Evolutionary conservation across 345 rosid genomes (phyloP), one percentile per base, ranked within the genome.

Genomic region (Salix koriyanagi): DNA sequence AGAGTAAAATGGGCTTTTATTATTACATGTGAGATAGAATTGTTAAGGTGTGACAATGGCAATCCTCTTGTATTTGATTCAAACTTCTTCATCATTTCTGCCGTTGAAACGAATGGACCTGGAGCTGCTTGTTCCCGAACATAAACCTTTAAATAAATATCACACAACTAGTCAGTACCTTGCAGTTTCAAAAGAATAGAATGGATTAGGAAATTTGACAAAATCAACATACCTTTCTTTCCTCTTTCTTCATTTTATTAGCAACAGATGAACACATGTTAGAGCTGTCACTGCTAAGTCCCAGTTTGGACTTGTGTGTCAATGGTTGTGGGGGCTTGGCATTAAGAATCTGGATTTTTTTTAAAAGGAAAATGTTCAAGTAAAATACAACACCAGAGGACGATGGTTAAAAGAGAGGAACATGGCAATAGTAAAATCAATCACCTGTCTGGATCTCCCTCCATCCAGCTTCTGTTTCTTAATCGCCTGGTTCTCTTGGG

Each of bases 391-490:
- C 21, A 32, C 2, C 68, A 56, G 25, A 23, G 39, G 48, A 69
- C 15, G 19, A 70, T 70, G 5, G 7, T 58, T 50, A 5, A 46
- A 7, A 15, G 16, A 34, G 46, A 26, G 16, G 23, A 54, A 14
- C 12, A 36, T 16, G 50, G 5, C n/a, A 65, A 7, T 1, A 65
- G 67, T 14, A 42, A 37, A 42, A 37, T 12, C 37, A 64, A 44
- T 77, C 75, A 94, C 99, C 96, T 89, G 97, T 91, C 95, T 92
- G 37, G 97, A 86, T 74, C 73, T 87, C 74, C 99, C 99, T 70
- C 87, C 98, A 1, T 94, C 99, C 73, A 96, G 90, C 91, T 92
- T 94, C 89, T 96, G 99, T 79, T 93, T 86, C 83, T 96, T 96
- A 73, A 96, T 87, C 23, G 99, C 97, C 87, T 92, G 99, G 79